phyloP scores from a whole-genome alignment of 176 grass and related monocot species.

The Triticum urartu region DNA sequence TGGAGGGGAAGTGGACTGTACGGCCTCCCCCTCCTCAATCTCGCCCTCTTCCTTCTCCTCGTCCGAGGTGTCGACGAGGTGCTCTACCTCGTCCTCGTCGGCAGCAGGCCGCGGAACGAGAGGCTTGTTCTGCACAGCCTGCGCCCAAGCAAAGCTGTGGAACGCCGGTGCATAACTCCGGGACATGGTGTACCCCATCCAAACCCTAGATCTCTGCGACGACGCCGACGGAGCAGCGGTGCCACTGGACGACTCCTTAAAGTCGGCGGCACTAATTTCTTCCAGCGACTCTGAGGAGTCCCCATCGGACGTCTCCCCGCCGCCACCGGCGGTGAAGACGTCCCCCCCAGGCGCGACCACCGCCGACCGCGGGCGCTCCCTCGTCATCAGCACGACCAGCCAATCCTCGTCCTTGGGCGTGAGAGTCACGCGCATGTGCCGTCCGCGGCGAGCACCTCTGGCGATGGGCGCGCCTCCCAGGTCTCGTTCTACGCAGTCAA shows the following conservation, averaged over 20 bases:
- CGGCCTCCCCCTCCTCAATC: slow-evolving; percentile 70
- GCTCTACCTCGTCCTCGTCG: slow-evolving; percentile 51
- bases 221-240: background rate
- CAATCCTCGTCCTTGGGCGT: slow-evolving; percentile 46
- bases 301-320: slow-evolving; percentile 55
- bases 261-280: slow-evolving; percentile 73
- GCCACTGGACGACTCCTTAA: slow-evolving; percentile 36
- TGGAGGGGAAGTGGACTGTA: background rate
- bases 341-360: slow-evolving; percentile 50
- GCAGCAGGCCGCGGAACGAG: slow-evolving; percentile 36
- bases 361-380: slow-evolving; percentile 54
- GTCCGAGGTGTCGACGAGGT: slow-evolving; percentile 45
- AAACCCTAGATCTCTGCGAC: slow-evolving; percentile 54
- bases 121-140: slow-evolving; percentile 93
- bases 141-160: slow-evolving; percentile 88
- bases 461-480: background rate
- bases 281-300: slow-evolving; percentile 70
- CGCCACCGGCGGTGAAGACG: background rate
- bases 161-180: slow-evolving; percentile 69
- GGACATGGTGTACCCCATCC: slow-evolving; percentile 84
- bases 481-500: slow-evolving; percentile 33
- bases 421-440: slow-evolving; percentile 43
- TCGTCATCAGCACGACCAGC: slow-evolving; percentile 45
- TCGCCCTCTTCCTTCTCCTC: slow-evolving; percentile 83
- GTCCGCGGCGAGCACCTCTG: background rate